Evolutionary conservation across 2,329 filamentous ascomycete genomes (phyloP).

Genomic region (Pseudogymnoascus sp.): DNA sequence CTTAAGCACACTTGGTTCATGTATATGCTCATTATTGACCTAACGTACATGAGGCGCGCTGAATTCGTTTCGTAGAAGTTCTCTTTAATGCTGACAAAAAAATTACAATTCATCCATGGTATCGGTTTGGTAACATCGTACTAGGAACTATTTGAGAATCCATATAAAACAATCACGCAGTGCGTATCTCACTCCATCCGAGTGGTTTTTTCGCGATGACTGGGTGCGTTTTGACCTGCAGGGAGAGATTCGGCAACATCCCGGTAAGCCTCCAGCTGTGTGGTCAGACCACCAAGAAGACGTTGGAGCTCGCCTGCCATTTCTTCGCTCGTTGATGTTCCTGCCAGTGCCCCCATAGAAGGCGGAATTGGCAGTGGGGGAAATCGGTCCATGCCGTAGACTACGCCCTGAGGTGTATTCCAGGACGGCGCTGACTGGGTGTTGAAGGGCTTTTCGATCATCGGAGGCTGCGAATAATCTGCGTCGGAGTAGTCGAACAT

Average conservation of each 20-base stretch:
- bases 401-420: constrained; percentile 15
- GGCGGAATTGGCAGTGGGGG: constrained; percentile 24
- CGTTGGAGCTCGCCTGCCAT: constrained; percentile 25
- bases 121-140: constrained; percentile 1
- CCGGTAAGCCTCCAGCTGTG: constrained; percentile 25
- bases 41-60: not conserved
- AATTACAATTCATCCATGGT: not conserved
- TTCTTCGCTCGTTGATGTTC: constrained; percentile 23
- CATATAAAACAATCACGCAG: not conserved
- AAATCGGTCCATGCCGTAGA: constrained; percentile 15
- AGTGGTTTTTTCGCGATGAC: not conserved
- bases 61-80: not conserved
- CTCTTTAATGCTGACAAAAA: not conserved
- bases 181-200: not conserved
- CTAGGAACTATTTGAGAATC: not conserved
- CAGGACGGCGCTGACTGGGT: constrained; percentile 15
- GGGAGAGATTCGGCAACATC: constrained; percentile 23
- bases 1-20: not conserved
- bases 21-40: not conserved
- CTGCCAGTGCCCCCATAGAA: constrained; percentile 23
- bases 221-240: not conserved
- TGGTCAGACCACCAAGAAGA: constrained; percentile 21
- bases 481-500: constrained; percentile 2
- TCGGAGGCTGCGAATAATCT: constrained; percentile 7
- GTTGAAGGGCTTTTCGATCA: constrained; percentile 9